phyloP scores from a whole-genome alignment of 306 rosid genomes.

The Morella rubra region DNA sequence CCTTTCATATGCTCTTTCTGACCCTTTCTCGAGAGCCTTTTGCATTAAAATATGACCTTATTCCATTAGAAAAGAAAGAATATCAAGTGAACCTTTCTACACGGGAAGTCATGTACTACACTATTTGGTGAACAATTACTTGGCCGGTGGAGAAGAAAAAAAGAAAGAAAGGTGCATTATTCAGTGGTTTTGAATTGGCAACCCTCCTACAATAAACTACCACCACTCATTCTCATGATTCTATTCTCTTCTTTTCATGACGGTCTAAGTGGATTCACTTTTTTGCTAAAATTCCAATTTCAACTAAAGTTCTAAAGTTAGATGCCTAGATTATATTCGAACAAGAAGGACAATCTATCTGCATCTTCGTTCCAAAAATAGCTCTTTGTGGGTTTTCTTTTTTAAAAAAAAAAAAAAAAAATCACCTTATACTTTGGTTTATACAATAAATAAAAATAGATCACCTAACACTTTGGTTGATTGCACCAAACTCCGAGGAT shows the following conservation, averaged over 20 bases:
- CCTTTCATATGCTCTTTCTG: conserved; percentile 24
- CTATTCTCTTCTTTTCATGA: conserved; percentile 18
- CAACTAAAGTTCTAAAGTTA: conserved; percentile 2
- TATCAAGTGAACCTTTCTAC: conserved; percentile 6
- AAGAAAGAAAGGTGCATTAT: not conserved
- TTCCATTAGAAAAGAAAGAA: conserved; percentile 5
- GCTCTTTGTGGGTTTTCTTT: not conserved
- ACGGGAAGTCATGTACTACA: not conserved
- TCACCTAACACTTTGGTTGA: too few relatives aligned
- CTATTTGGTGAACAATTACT: not conserved
- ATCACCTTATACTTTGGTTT: not conserved
- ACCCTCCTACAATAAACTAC: conserved; percentile 15
- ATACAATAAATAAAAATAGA: not conserved
- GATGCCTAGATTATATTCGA: not conserved
- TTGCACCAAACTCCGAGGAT: too few relatives aligned
- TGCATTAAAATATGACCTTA: conserved; percentile 14
- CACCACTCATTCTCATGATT: conserved; percentile 29
- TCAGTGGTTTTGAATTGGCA: conserved; percentile 19
- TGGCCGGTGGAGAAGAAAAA: not conserved
- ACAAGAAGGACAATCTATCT: conserved; percentile 10
- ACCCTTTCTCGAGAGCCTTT: conserved; percentile 25
- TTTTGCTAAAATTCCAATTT: conserved; percentile 19
- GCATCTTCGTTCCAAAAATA: not conserved
- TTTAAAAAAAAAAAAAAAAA: too few relatives aligned
- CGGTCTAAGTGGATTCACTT: conserved; percentile 19